Base-by-base conservation (phyloP, 805 yeast genomes). In the Kodamaea hsintzibuensis region DNA sequence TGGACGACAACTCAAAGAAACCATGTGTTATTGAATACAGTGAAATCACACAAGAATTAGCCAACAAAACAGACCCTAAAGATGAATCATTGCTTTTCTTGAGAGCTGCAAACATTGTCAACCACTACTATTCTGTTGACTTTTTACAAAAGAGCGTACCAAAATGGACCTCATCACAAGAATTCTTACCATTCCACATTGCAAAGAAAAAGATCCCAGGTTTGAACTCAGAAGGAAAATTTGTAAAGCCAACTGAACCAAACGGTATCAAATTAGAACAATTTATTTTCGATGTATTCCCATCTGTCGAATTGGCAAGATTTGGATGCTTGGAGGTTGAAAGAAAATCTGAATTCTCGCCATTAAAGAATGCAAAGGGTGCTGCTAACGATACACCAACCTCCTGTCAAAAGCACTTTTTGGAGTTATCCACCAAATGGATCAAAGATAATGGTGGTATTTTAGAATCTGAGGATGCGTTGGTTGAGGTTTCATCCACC, bases 1-100 rank as follows among this genome's bases (percentile, higher is more conserved):
- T 84, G 59, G 89, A 85, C 64, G 71, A 77, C 40, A 75, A 73
- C 4, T 67, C 74, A 42, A 73, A 80, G 42, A 78, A 72, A 35
- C 98, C 99, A 4, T 88, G 93, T 55, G 99, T 95, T 44, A 89
- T 95, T 62, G 99, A 95, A 71, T 95, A 95, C 73, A 87, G 96
- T 40, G 99, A 95, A 72, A 91, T 95, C 57, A 79, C 91, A 7
- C 65, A 74, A 33, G 92, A 88, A 60, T 78, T 92, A 63, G 86
- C 93, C 18, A 83, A 82, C 62, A 84, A 82, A 56, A 72, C 71
- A 25, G 95, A 88, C 58, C 79, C 80, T 1, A 68, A 78, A 22
- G 88, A 85, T 14, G 33, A 60, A 6, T 49, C 62, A 47, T 76
- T 86, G 56, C 78, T 95, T 55, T 81, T 81, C 59, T 81, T 91